Evolutionary conservation across 2,329 filamentous ascomycete genomes (phyloP), one percentile per base, ranked within the genome.

Genomic region (Myriangium duriaei): DNA sequence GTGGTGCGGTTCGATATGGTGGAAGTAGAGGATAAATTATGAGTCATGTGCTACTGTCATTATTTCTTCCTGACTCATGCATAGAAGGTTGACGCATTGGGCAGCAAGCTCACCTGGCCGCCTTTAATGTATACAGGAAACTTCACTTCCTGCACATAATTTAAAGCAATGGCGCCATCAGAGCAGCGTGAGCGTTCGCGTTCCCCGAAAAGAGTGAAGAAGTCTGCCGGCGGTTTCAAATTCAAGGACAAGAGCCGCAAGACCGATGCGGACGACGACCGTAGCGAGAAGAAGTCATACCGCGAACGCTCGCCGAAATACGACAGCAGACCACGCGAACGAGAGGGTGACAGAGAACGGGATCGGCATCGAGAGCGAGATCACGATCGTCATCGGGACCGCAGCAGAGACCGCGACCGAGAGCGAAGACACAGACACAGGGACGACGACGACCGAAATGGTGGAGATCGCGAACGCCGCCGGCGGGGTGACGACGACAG

Each of bases 401-500:
- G 32, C n/a, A 37, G 29, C 28, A 32, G 12, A 19, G 34, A 37
- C 28, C 33, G 34, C 16, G 18, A 19, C 7, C 32, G 45, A 4
- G 31, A 37, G 11, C 11, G 29, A 1, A 40, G 50, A 28, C 45
- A 52, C 10, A 50, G 54, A 19, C 19, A 35, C 29, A 38, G 44
- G 30, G 40, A 48, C 30, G 52, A 54, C 31, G 52, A 54, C 9
- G 55, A 59, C 30, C 50, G 52, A 13, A 57, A 61, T 12, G 59
- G 65, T 41, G 49, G 56, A 28, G 56, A 62, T 37, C 57, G 56
- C 9, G 52, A 61, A 4, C 30, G 35, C 26, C 39, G 39, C 39
- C 37, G 35, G 37, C 31, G 34, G 39, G 21, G 14, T 34, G 14
- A 34, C 42, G 14, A 45, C 13, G 30, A 43, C 15, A 33, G 41